A percentile compares a stretch with the other conserved stretches of the same genome.
phyloP scores from a whole-genome alignment of 805 yeast species.

The Ogataea glucozyma region DNA sequence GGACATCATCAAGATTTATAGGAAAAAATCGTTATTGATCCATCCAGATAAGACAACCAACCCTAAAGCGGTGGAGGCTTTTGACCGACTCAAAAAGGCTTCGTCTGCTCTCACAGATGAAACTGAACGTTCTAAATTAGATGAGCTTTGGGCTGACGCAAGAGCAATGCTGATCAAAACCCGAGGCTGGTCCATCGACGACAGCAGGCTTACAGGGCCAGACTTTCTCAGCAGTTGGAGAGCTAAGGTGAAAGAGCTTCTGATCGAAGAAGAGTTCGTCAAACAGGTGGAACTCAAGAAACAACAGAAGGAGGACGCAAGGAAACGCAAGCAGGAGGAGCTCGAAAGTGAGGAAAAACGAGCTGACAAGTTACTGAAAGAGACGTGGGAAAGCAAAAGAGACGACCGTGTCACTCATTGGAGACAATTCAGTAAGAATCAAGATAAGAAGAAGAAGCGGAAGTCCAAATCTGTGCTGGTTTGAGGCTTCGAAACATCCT shows the following conservation, averaged over 20 bases:
- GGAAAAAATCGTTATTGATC: conserved; percentile 61
- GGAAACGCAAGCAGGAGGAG: conserved; percentile 36
- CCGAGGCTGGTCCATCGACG: conserved; percentile 39
- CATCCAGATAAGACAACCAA: conserved; percentile 69
- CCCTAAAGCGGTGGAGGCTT: conserved; percentile 62
- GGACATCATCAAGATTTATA: conserved; percentile 48
- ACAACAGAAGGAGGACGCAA: conserved; percentile 43
- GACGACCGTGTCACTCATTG: conserved; percentile 60
- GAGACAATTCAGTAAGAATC: conserved; percentile 50
- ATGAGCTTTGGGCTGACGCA: conserved; percentile 46
- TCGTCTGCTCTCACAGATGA: conserved; percentile 43
- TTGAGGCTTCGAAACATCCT: conserved; percentile 18
- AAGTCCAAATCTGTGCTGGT: conserved; percentile 44
- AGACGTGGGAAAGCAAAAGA: conserved; percentile 63
- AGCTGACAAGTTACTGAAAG: conserved; percentile 37
- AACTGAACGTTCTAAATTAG: conserved; percentile 42
- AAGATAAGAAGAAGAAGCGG: conserved; percentile 48
- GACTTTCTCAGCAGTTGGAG: conserved; percentile 44
- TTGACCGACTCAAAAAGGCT: conserved; percentile 59
- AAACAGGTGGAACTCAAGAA: conserved; percentile 43
- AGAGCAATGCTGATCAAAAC: conserved; percentile 39
- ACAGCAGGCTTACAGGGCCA: conserved; percentile 36
- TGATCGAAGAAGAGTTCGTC: conserved; percentile 49
- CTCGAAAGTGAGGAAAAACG: conserved; percentile 32
- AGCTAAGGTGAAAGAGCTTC: conserved; percentile 41